phyloP scores from a whole-genome alignment of 306 rosid species.

The Senna siamea region DNA sequence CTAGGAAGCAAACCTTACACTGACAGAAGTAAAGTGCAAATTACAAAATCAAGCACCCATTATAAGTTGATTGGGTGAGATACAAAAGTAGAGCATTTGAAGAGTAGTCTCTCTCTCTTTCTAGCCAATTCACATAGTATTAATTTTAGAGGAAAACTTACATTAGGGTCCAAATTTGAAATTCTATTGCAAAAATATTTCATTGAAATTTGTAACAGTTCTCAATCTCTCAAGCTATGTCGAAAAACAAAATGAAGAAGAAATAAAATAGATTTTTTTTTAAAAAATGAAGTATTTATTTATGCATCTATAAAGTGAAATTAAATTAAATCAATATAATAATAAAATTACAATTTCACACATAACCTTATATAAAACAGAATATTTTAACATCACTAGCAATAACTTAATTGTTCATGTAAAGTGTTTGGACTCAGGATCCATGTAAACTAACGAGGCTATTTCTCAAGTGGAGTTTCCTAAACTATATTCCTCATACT shows the following conservation, averaged over 20 bases:
- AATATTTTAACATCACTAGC: neutral
- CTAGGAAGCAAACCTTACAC: neutral
- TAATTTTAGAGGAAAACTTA: neutral
- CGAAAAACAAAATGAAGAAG: neutral
- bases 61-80: neutral
- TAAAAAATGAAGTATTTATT: neutral
- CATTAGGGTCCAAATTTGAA: neutral
- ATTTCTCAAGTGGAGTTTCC: slow-evolving; percentile 13
- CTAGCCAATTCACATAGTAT: neutral
- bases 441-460: neutral
- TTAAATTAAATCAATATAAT: neutral
- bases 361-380: neutral
- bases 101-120: neutral
- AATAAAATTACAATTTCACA: neutral
- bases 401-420: slow-evolving; percentile 12
- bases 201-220: neutral
- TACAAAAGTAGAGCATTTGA: neutral
- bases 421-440: neutral
- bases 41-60: neutral
- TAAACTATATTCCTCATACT: neutral
- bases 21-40: neutral
- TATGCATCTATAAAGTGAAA: neutral
- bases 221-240: neutral
- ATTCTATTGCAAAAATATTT: neutral
- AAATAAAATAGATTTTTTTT: too few relatives aligned